A percentile compares a stretch with the other conserved stretches of the same genome.
These are phyloP conservation scores for Tricharina praecox DNA, from an alignment of 495 filamentous ascomycete species.

Conservation along the genomic window DNA sequence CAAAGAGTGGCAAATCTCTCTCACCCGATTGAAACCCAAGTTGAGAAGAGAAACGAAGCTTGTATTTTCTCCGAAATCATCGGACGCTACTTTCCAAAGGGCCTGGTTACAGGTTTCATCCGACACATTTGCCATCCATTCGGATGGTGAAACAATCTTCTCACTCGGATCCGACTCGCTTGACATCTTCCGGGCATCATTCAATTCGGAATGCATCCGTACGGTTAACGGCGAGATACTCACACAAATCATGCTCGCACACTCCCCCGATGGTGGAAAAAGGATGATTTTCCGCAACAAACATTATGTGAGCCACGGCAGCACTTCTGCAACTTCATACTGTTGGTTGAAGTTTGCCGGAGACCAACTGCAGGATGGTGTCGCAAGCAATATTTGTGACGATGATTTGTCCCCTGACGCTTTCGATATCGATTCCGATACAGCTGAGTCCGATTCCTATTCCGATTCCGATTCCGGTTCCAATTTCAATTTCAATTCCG, in stretches of 20 bases:
- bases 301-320: background rate
- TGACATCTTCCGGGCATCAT: background rate
- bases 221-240: background rate
- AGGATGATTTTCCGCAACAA: background rate
- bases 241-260: background rate
- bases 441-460: background rate
- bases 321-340: background rate
- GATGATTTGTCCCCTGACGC: background rate
- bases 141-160: background rate
- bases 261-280: background rate
- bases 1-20: background rate
- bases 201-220: background rate
- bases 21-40: background rate
- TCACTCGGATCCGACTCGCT: background rate
- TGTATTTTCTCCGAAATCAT: background rate
- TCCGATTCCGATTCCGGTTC: background rate
- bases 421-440: background rate
- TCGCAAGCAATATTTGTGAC: background rate
- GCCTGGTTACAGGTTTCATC: background rate
- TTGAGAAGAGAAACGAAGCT: background rate
- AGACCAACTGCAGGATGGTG: background rate
- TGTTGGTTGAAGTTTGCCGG: background rate
- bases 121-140: background rate
- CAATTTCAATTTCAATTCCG: background rate
- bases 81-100: background rate